Base-by-base conservation (phyloP, 306 rosid genomes). In the Vicia villosa region DNA sequence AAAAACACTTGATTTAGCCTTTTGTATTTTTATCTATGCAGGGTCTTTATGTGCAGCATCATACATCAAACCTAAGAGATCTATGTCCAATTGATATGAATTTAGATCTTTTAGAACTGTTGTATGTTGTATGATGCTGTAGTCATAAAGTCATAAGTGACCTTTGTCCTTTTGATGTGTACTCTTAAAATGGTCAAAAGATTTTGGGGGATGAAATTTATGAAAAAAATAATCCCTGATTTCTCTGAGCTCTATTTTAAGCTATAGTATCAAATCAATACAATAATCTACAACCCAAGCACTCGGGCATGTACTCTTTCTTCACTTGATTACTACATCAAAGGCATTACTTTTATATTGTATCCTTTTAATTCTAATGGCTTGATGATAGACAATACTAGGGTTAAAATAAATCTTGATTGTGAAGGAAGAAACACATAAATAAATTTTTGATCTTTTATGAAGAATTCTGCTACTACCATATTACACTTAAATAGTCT, bases 161-260 rank as follows among this genome's bases (percentile, higher is more conserved):
- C 37, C 1, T 32, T 6, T 32, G 37, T 32, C 37, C 9, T 8
- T 32, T 32, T 32, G 6, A 32, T 32, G 9, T 19, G 26, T 63
- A 45, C 4, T 17, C 34, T 70, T 63, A 22, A 63, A 63, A 64
- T 64, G 22, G 41, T 36, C 17, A 41, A 52, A 72, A 59, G 66
- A 50, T 49, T 66, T 73, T 66, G 36, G 61, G 61, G 61, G 74
- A 68, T 78, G 74, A 71, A 5, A 42, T 57, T 70, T 69, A 19
- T 20, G 5, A 34, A 11, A 17, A 17, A 36, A 34, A 1, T 8
- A 5, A 47, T 58, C 52, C 24, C 75, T 58, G 0, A 52, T 38
- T 64, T 21, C 50, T 43, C 70, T 54, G 63, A 43, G 20, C 12
- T 54, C 30, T 24, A 28, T 34, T 69, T 69, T 69, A 69, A 70